These are phyloP conservation scores for Penicillium expansum DNA, from an alignment of 2,329 filamentous ascomycete genomes.

Conservation along the genomic window DNA sequence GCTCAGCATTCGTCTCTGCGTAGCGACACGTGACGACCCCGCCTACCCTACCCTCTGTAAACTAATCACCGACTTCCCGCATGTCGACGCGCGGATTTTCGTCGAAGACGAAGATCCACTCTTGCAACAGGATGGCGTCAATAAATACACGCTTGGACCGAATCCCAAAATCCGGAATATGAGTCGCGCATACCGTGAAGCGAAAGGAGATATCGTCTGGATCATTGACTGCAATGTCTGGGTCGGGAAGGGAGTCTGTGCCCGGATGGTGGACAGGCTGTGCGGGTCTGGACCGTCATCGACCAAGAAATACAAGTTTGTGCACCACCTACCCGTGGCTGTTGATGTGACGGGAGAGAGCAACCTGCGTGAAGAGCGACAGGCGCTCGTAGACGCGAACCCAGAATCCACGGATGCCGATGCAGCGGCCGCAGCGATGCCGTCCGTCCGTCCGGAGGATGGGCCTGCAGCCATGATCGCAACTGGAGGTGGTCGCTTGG, in stretches of 20 bases:
- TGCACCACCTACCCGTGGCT: conserved; percentile 87
- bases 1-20: conserved; percentile 77
- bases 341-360: conserved; percentile 61
- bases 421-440: conserved; percentile 5
- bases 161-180: conserved; percentile 99
- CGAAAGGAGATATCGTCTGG: conserved; percentile 86
- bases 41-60: conserved; percentile 71
- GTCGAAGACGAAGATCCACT: conserved; percentile 79
- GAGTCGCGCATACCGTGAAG: conserved; percentile 86
- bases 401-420: conserved; percentile 11
- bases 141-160: conserved; percentile 67
- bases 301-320: conserved; percentile 72
- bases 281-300: conserved; percentile 59
- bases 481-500: conserved; percentile 73
- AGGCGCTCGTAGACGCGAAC: conserved; percentile 25
- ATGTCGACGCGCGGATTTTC: conserved; percentile 67
- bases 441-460: conserved; percentile 20
- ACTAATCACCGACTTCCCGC: conserved; percentile 70
- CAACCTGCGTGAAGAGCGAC: conserved; percentile 26
- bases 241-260: conserved; percentile 74
- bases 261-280: conserved; percentile 84
- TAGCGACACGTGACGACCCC: conserved; percentile 71
- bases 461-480: conserved; percentile 23
- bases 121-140: conserved; percentile 55
- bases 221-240: conserved; percentile 96